These are phyloP conservation scores for Colletotrichum coccodes DNA, from an alignment of 2,329 filamentous ascomycete species.

Conservation along the genomic window DNA sequence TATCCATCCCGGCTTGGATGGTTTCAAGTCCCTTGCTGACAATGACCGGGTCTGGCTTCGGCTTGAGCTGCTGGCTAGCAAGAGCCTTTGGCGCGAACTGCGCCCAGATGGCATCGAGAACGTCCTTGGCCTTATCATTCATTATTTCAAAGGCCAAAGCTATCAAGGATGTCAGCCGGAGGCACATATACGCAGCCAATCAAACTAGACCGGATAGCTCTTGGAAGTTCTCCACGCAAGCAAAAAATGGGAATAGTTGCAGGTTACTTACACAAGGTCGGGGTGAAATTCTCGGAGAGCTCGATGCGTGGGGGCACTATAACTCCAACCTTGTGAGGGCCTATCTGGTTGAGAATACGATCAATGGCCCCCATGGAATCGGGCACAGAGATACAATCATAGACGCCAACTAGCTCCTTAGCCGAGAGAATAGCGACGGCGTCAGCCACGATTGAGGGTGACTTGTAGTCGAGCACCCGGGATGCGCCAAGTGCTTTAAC, in stretches of 20 bases:
- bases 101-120: not conserved
- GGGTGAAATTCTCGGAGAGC: no score
- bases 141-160: not conserved
- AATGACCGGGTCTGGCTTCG: not conserved
- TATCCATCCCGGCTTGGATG: not conserved
- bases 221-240: no score
- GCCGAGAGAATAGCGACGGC: not conserved
- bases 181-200: not conserved
- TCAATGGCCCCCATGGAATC: not conserved
- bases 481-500: constrained; percentile 54
- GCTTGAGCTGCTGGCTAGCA: not conserved
- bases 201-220: no score
- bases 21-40: not conserved
- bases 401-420: not conserved
- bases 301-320: no score
- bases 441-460: constrained; percentile 39
- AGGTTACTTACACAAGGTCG: no score
- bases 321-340: no score
- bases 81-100: not conserved
- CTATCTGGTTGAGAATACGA: not conserved
- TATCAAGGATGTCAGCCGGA: not conserved
- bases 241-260: no score
- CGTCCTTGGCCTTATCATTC: not conserved
- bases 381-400: not conserved
- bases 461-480: constrained; percentile 55